These are phyloP conservation scores for Entophlyctis luteolus DNA, from an alignment of 192 early-diverging fungal genomes.

Conservation along the genomic window DNA sequence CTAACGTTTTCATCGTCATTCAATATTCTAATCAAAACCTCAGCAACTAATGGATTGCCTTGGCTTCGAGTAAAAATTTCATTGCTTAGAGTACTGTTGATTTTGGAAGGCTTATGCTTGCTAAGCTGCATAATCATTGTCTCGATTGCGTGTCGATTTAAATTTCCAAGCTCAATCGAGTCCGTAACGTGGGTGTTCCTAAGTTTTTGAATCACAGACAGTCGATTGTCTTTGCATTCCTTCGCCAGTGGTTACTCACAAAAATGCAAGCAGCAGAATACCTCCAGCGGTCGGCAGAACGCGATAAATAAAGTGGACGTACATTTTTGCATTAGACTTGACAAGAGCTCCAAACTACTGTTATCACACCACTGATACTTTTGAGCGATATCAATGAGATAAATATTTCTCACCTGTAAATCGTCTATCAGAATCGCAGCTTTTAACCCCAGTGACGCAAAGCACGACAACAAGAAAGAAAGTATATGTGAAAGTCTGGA, in stretches of 20 bases:
- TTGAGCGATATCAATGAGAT: neutral
- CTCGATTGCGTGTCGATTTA: conserved; percentile 2
- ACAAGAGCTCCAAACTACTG: conserved; percentile 1
- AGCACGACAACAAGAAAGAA: too few relatives aligned
- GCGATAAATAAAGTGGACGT: neutral
- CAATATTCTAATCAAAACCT: conserved; percentile 17
- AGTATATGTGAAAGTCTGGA: too few relatives aligned
- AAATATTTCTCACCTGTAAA: conserved; percentile 9
- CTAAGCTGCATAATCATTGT: conserved; percentile 7
- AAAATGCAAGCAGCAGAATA: neutral
- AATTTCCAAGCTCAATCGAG: neutral
- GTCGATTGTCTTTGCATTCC: conserved; percentile 24
- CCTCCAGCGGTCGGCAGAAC: conserved; percentile 7
- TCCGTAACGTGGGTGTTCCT: neutral
- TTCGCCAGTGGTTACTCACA: neutral
- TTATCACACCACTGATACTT: conserved; percentile 15
- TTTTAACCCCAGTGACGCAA: neutral
- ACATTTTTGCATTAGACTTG: conserved; percentile 16
- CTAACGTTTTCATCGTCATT: conserved; percentile 16
- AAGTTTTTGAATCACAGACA: conserved; percentile 1
- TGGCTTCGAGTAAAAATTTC: conserved; percentile 21
- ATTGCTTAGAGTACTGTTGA: neutral
- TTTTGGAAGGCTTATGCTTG: neutral
- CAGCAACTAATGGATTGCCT: conserved; percentile 18
- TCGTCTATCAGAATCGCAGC: conserved; percentile 23